Evolutionary conservation across 2,329 filamentous ascomycete genomes (phyloP).

Genomic region (Pseudophaeomoniella oleicola): DNA sequence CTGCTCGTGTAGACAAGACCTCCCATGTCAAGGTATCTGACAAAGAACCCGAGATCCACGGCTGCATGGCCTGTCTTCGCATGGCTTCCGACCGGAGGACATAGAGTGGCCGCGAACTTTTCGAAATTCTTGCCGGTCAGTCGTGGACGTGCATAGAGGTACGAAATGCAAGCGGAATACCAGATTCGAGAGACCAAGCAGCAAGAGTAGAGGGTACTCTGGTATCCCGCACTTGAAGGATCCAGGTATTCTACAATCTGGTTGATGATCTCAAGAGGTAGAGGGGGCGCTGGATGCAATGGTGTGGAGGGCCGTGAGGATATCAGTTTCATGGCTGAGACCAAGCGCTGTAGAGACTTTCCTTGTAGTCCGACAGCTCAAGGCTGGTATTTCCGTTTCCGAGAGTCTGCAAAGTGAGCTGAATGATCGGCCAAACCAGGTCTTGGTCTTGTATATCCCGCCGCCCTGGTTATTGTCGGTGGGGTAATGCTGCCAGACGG

Average conservation of each 20-base stretch:
- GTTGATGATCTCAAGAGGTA: background rate
- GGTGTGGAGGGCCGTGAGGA: background rate
- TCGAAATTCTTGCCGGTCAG: constrained; percentile 37
- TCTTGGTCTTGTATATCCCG: no score
- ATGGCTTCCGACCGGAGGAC: constrained; percentile 34
- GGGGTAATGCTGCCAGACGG: no score
- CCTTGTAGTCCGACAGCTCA: no score
- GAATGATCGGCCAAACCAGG: no score
- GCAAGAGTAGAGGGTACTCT: constrained; percentile 34
- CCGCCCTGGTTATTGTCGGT: background rate
- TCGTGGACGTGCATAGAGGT: constrained; percentile 38
- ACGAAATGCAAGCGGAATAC: constrained; percentile 36
- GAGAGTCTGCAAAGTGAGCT: no score
- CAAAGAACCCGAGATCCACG: constrained; percentile 30
- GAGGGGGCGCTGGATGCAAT: background rate
- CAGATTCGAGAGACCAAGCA: constrained; percentile 40
- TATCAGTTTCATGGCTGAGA: background rate
- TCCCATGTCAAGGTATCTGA: constrained; percentile 38
- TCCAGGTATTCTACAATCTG: background rate
- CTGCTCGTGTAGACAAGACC: constrained; percentile 43
- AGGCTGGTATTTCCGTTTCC: no score
- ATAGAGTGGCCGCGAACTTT: constrained; percentile 39
- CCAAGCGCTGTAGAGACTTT: no score
- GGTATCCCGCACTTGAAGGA: constrained; percentile 12
- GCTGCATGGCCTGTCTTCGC: constrained; percentile 19